Base-by-base conservation (phyloP, 2,329 filamentous ascomycete genomes). In the Ilyonectria mors-panacis region DNA sequence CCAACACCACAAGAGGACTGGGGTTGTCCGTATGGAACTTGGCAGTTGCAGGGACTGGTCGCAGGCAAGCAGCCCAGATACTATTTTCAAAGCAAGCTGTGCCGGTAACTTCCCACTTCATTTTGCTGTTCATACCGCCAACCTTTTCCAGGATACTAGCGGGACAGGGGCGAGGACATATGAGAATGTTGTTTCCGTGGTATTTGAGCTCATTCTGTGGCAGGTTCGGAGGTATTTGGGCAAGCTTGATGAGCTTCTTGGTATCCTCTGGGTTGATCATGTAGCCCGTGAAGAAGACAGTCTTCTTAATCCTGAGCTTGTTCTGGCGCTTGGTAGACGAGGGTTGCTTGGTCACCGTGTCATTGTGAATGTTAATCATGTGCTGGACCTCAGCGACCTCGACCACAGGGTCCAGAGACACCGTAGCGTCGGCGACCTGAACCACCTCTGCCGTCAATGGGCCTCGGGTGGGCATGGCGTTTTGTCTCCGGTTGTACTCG, bases 241-340 rank as follows among this genome's bases (percentile, higher is more conserved):
- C 89, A n/a, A 97, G 86, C 6, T 88, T 87, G 63, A 93, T 87
- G 42, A 98, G 85, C 62, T 88, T 89, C 76, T 93, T 88, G 2
- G 91, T 92, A 78, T 96, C 93, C 28, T 88, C 85, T 54, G 89
- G 85, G 45, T 86, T 86, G 71, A 99, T 91, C 81, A 97, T 89
- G 81, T 99, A 98, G 56, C 94, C 94, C 1, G 96, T 98, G 81
- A 95, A 98, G 81, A 94, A 94, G 56, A 97, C 92, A 1, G 91
- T 94, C 78, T 95, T 95, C 80, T 93, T 94, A 78, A 99, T 94
- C 73, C 89, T 87, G 67, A 96, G 85, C 51, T 81, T 83, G 45
- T 81, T 78, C 54, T 79, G 79, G 28, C 80, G 80, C 17, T 83
- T 65, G 78, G 80, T 55, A 7, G 39, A 42, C 17, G 39, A 42